phyloP scores from a whole-genome alignment of 371 early-diverging fungal genomes.

The Conidiobolus coronatus region DNA sequence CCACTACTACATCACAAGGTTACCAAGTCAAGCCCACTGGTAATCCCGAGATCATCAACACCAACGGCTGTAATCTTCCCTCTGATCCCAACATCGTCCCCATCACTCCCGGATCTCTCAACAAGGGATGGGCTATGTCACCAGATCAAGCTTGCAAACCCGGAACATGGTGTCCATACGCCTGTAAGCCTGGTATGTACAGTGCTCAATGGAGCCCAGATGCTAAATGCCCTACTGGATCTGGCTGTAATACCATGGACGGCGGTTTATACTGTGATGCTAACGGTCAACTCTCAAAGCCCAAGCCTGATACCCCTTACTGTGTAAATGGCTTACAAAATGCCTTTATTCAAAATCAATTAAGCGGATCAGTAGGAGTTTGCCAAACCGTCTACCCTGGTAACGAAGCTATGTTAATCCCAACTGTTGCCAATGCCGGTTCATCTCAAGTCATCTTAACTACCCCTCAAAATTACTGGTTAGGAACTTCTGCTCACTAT shows the following conservation, averaged over 20 bases:
- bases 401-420: conserved; percentile 6
- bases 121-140: conserved; percentile 20
- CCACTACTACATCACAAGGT: no score
- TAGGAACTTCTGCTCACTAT: conserved; percentile 5
- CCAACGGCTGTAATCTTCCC: neutral
- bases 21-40: no score
- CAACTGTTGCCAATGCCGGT: conserved; percentile 2
- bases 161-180: conserved; percentile 4
- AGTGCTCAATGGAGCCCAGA: conserved; percentile 1
- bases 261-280: conserved; percentile 4
- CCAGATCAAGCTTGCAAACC: conserved; percentile 3
- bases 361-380: neutral
- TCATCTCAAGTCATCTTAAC: neutral
- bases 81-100: conserved; percentile 9
- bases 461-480: conserved; percentile 1
- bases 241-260: conserved; percentile 1
- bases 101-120: conserved; percentile 10
- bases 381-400: conserved; percentile 7
- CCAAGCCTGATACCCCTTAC: neutral
- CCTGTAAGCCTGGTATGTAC: conserved; percentile 4
- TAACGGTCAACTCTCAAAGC: neutral
- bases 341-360: neutral
- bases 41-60: no score
- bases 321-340: neutral
- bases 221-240: neutral